Base-by-base conservation (phyloP, 306 rosid genomes). In the Carpinus viminea region DNA sequence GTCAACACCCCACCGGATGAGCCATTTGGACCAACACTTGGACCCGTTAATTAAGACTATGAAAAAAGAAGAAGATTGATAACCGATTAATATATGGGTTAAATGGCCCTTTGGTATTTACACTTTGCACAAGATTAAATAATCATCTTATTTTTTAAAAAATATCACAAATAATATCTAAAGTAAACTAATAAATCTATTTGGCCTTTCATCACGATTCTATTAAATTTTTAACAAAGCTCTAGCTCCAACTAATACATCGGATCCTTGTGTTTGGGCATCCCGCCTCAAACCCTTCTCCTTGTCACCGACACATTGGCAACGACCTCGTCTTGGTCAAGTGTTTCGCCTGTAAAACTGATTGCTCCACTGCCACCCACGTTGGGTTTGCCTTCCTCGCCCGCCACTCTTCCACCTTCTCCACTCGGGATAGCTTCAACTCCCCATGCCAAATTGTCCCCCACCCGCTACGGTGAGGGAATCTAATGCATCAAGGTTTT, bases 401-500 rank as follows among this genome's bases (percentile, higher is more conserved):
- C n/a, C 95, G 97, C 45, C 92, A 79, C 55, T 92, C 97, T n/a
- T 24, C 80, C 73, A 76, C 92, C 9, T 92, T 92, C 88, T 83
- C 86, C 2, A 81, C 89, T 3, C 80, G 74, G 79, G 96, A 89
- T 75, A 90, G 96, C 74, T 92, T 74, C 85, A 86, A 86, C 76
- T 50, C 88, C 2, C 24, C 47, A 3, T 92, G 96, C 18, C 72
- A 41, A 2, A 91, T 90, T 47, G 75, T 92, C 18, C 89, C 92
- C 11, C 85, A 55, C 50, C 91, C 92, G 28, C 79, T 50, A 20
- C 9, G 16, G 96, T 92, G 60, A 78, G 97, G 97, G 86, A 92
- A 90, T 86, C 88, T 92, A 26, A 83, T 92, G 92, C 96, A 92
- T 57, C 97, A 92, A 74, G 97, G 97, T 7, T 92, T 92, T 82